Base-by-base conservation (phyloP, 2,329 filamentous ascomycete genomes). In the Scedosporium dehoogii region DNA sequence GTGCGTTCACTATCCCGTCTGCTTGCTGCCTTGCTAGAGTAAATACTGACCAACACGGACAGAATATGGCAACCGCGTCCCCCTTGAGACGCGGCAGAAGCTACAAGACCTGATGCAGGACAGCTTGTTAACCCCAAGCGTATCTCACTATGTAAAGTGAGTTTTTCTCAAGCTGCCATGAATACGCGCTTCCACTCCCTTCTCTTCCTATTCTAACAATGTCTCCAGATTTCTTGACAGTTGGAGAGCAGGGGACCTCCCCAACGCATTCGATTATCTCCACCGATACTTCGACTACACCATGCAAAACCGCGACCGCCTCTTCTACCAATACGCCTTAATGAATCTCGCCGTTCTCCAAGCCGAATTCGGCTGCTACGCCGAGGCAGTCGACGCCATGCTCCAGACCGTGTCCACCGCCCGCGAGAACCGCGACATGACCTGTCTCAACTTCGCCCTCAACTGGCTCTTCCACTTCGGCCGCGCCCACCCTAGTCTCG, bases 231-330 rank as follows among this genome's bases (percentile, higher is more conserved):
- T 96, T 70, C 85, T 97, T 14, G 92, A 99, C 72, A 85, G 92
- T 0, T 97, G 92, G 93, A 85, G 89, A 71, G 87, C 91, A 3
- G 93, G 93, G 4, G 92, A 97, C 73, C 96, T 93, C 69, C 86
- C 90, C 12, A 91, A 90, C 0, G 89, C 94, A 0, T 94, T 97
- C 71, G 93, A 99, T 69, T 88, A 88, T 67, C 80, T 99, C 21
- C 92, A 97, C 73, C 87, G 91, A 60, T 99, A 97, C 73, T 99
- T 97, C 69, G 94, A 99, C 73, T 97, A 96, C 73, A 94, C 92
- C 1, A 92, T 96, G 85, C 89, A 94, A 69, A 89, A 86, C 67
- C 80, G 86, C 64, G 90, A 96, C 69, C 87, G 90, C 25, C 84
- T 89, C 4, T 92, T 92, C 69, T 97, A 99, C 70, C 94, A 97